Base-by-base conservation (phyloP, 371 early-diverging fungal species). In the Mortierella sp. region DNA sequence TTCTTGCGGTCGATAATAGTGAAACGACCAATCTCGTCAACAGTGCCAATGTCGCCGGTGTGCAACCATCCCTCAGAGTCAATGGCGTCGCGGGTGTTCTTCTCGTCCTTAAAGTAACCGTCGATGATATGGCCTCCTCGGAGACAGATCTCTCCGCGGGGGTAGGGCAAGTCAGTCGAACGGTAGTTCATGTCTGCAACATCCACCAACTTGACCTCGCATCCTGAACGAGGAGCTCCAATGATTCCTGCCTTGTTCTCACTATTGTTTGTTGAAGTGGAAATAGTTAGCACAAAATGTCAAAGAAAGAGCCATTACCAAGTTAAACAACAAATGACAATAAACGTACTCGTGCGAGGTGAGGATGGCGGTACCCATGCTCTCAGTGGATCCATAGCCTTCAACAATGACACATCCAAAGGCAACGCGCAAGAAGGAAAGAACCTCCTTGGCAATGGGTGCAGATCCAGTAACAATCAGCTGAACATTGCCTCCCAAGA, bases 1-100 rank as follows among this genome's bases (percentile, higher is more conserved):
- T 99, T 99, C 85, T 96, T 96, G 72, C 99, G 93, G 86, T 99
- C 99, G 80, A 99, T 93, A 74, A 99, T 96, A 5, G 88, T 88
- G 31, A 97, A 76, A 26, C 96, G 93, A 57, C 95, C 96, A 61
- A 94, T 90, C 28, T 89, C 82, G 81, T 95, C 94, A 76, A 97
- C 87, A 81, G 89, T 88, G 37, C 96, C 98, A 86, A 99, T 95
- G 85, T 99, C 99, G 4, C 92, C 93, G 9, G 99, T 98, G 73
- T 93, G 91, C 46, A 96, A 86, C 99, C 99, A 99, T 1, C 97
- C 98, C 50, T 98, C 98, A 0, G 89, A 79, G 69, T 93, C 93
- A 50, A 97, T 80, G 0, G 94, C 83, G 79, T 97, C 96, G 14
- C 80, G 87, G 0, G 99, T 99, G 78, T 95, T 94, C 34, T 91